phyloP scores from a whole-genome alignment of 768 basidiomycete genomes.

The Tricholoma hemisulphureum region DNA sequence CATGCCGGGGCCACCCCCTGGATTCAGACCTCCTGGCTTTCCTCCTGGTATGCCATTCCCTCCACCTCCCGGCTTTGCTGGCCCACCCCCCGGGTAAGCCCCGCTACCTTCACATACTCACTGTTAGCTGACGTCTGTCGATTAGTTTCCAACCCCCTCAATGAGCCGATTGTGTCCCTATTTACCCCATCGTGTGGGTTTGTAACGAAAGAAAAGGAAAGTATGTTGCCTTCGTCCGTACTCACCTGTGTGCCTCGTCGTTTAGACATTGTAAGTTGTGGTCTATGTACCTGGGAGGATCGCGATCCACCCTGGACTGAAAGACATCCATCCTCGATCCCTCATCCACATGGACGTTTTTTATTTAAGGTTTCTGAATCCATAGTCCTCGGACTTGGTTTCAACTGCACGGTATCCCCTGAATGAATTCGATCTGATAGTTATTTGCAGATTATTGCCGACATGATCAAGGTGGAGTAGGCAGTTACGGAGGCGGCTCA shows the following conservation, averaged over 20 bases:
- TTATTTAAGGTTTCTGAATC: neutral
- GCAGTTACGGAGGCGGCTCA: no score
- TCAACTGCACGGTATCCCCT: no score
- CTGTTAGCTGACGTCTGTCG: conserved; percentile 17
- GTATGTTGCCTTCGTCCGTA: conserved; percentile 7
- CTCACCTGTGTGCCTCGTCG: conserved; percentile 8
- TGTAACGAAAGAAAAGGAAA: conserved; percentile 13
- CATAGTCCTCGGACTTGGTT: neutral
- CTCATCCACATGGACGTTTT: conserved; percentile 4
- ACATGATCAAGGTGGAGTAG: no score
- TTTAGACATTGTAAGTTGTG: conserved; percentile 15
- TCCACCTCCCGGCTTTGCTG: conserved; percentile 78
- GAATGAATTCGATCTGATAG: no score
- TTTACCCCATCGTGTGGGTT: conserved; percentile 1
- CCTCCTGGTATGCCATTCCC: conserved; percentile 79
- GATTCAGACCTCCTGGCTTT: conserved; percentile 82
- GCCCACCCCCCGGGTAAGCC: conserved; percentile 81
- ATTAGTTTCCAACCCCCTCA: conserved; percentile 52
- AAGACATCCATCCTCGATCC: conserved; percentile 5
- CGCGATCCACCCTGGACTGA: conserved; percentile 5
- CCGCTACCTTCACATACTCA: conserved; percentile 4
- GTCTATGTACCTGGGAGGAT: conserved; percentile 10
- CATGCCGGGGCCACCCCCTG: conserved; percentile 85
- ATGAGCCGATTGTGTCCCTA: conserved; percentile 16
- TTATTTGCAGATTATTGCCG: no score